Conservation (phyloP, 176 grass and related monocot genomes). For the Metroxylon sagu region DNA sequence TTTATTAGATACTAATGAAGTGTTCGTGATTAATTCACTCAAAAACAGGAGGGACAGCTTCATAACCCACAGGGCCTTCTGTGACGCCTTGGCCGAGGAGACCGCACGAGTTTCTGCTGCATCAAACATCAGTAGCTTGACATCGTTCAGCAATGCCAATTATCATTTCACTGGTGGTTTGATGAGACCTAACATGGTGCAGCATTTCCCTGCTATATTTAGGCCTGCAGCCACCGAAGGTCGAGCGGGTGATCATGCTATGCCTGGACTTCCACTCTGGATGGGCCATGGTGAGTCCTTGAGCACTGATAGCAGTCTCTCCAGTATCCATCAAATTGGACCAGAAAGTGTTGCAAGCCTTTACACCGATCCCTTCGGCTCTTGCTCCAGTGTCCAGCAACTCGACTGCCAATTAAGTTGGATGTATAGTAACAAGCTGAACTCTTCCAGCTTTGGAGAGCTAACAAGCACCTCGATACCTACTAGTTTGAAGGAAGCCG, state of each 20-base stretch:
- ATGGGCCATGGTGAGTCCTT: background rate
- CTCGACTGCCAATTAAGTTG: background rate
- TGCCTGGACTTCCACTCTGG: background rate
- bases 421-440: background rate
- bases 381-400: background rate
- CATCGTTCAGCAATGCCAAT: background rate
- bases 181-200: background rate
- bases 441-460: background rate
- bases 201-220: background rate
- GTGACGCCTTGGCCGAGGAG: slow-evolving; percentile 2
- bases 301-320: background rate
- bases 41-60: slow-evolving; percentile 8
- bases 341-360: background rate
- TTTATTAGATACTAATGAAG: background rate
- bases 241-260: background rate
- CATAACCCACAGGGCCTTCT: slow-evolving; percentile 12
- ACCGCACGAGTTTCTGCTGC: background rate
- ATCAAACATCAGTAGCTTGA: slow-evolving; percentile 2
- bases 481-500: background rate
- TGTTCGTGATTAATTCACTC: background rate
- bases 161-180: background rate
- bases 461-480: background rate
- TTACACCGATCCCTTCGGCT: background rate
- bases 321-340: background rate
- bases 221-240: background rate